Conservation (phyloP, 345 rosid genomes). For the Heritiera littoralis region DNA sequence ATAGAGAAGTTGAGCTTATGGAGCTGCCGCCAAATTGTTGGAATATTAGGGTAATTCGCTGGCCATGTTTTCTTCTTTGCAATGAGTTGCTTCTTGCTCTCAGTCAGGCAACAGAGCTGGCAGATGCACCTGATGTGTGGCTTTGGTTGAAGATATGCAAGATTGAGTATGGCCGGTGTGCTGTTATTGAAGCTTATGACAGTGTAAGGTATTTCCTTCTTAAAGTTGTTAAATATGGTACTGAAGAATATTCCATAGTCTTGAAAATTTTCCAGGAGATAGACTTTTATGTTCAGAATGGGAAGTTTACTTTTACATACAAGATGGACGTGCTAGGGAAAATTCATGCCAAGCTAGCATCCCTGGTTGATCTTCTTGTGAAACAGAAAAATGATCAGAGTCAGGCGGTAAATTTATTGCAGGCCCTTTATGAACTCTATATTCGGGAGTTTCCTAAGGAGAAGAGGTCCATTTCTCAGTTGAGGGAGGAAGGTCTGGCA, state of each 20-base stretch:
- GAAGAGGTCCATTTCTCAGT: constrained; percentile 36
- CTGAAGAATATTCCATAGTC: constrained; percentile 66
- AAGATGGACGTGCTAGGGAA: constrained; percentile 42
- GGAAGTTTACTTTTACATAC: constrained; percentile 45
- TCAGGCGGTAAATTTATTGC: constrained; percentile 64
- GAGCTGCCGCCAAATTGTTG: constrained; percentile 80
- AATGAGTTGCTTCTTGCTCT: constrained; percentile 89
- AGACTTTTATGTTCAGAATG: constrained; percentile 47
- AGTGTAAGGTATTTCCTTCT: constrained; percentile 67
- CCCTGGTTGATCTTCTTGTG: constrained; percentile 64
- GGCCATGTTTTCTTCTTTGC: constrained; percentile 86
- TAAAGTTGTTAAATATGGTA: constrained; percentile 42
- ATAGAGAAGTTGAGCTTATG: constrained; percentile 71
- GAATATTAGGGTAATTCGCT: constrained; percentile 78
- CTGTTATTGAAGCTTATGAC: constrained; percentile 85
- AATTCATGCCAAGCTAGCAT: constrained; percentile 62
- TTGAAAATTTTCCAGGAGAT: constrained; percentile 50
- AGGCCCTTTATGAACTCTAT: constrained; percentile 73
- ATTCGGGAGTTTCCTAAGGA: constrained; percentile 55
- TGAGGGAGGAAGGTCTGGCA: constrained; percentile 67
- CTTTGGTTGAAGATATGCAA: constrained; percentile 76
- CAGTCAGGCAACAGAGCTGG: constrained; percentile 70
- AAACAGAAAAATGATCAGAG: constrained; percentile 48
- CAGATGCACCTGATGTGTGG: constrained; percentile 65
- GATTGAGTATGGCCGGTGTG: constrained; percentile 85